Evolutionary conservation across 371 early-diverging fungal species (phyloP).

Genomic region (Basidiobolus meristosporus): DNA sequence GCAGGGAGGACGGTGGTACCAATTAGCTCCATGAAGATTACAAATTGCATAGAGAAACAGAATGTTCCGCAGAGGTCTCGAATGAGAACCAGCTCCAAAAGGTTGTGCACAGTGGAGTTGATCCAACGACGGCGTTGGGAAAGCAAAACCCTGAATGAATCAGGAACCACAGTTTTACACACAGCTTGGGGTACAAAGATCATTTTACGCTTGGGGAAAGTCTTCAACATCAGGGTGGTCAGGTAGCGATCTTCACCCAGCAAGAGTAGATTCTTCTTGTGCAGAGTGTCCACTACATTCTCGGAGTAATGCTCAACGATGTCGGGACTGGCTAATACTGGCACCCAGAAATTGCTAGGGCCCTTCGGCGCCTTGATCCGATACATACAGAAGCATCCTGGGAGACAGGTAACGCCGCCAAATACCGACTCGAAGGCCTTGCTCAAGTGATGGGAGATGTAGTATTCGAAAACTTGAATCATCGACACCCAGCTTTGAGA

Average conservation of each 20-base stretch:
- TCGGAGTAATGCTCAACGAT: slow-evolving; percentile 92
- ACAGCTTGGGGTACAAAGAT: slow-evolving; percentile 94
- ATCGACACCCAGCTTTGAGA: slow-evolving; percentile 63
- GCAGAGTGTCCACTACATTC: slow-evolving; percentile 92
- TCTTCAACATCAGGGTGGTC: slow-evolving; percentile 90
- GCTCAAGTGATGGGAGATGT: slow-evolving; percentile 79
- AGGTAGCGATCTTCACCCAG: slow-evolving; percentile 98
- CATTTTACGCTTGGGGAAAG: slow-evolving; percentile 93
- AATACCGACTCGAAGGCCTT: slow-evolving; percentile 92
- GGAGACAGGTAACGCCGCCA: slow-evolving; percentile 93
- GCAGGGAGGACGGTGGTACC: slow-evolving; percentile 96
- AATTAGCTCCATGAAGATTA: slow-evolving; percentile 92
- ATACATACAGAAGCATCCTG: slow-evolving; percentile 95
- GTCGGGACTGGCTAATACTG: slow-evolving; percentile 80
- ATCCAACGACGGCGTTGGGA: slow-evolving; percentile 99
- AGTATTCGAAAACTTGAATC: slow-evolving; percentile 95
- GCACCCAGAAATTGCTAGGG: slow-evolving; percentile 59
- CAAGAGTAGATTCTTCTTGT: slow-evolving; percentile 93
- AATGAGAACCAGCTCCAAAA: slow-evolving; percentile 90
- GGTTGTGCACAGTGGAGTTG: slow-evolving; percentile 97
- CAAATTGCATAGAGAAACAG: slow-evolving; percentile 98
- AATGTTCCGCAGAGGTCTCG: slow-evolving; percentile 95
- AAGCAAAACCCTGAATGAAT: slow-evolving; percentile 78
- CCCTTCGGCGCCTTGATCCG: slow-evolving; percentile 71
- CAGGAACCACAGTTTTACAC: slow-evolving; percentile 97